Evolutionary conservation across 176 grass and related monocot species (phyloP).

Genomic region (Alloteropsis semialata): DNA sequence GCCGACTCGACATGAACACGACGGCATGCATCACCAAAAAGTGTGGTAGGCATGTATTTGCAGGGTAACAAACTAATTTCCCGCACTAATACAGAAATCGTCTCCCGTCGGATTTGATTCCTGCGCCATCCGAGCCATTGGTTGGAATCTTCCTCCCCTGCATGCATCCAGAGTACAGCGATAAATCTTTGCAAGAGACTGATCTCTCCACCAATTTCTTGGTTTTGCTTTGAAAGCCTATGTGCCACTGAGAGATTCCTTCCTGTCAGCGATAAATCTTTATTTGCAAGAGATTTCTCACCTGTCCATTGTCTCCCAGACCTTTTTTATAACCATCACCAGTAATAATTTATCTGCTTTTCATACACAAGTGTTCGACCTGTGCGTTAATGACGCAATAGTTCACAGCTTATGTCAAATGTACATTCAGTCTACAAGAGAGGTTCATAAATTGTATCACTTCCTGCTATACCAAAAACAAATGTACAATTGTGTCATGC

Average conservation of each 20-base stretch:
- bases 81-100: too few species aligned
- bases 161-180: too few species aligned
- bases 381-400: neutral
- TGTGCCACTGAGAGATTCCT: too few species aligned
- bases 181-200: too few species aligned
- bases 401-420: neutral
- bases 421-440: neutral
- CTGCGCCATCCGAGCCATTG: too few species aligned
- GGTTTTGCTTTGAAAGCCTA: too few species aligned
- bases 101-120: too few species aligned
- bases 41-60: neutral
- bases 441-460: neutral
- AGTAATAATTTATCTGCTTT: neutral
- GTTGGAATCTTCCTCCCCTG: too few species aligned
- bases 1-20: conserved; percentile 58
- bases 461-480: conserved; percentile 3
- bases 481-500: conserved; percentile 2
- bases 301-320: neutral
- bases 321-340: neutral
- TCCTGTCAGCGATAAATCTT: too few species aligned
- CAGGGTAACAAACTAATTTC: too few species aligned
- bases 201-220: too few species aligned
- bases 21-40: conserved; percentile 31
- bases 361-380: neutral
- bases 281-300: too few species aligned